phyloP scores from a whole-genome alignment of 768 basidiomycete genomes.

The Galerina sulciceps region DNA sequence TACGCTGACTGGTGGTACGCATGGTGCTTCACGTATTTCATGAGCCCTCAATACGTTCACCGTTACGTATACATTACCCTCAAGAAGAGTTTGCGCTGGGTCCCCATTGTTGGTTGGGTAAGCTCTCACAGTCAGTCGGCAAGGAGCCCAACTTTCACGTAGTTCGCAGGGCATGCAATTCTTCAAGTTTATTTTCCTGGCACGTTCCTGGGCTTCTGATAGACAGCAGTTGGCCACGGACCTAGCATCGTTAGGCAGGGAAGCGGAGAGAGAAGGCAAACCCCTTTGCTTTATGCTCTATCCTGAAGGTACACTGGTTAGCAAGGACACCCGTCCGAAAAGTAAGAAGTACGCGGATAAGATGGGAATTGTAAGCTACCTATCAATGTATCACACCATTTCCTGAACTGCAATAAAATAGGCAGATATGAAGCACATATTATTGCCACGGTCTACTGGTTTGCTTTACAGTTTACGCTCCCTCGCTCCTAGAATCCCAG shows the following conservation, averaged over 20 bases:
- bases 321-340: conserved; percentile 80
- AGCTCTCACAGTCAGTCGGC: conserved; percentile 20
- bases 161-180: conserved; percentile 83
- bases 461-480: conserved; percentile 84
- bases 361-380: conserved; percentile 78
- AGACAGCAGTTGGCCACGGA: conserved; percentile 64
- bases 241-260: conserved; percentile 70
- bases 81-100: conserved; percentile 84
- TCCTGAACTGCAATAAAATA: conserved; percentile 31
- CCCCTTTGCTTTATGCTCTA: conserved; percentile 87
- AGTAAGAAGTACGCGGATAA: conserved; percentile 90
- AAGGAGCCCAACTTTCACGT: conserved; percentile 1
- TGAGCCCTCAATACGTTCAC: conserved; percentile 61
- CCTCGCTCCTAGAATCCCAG: conserved; percentile 75
- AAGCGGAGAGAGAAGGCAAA: conserved; percentile 67
- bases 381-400: background rate
- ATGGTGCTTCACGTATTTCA: conserved; percentile 82
- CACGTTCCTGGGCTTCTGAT: conserved; percentile 90
- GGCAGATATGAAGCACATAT: conserved; percentile 79
- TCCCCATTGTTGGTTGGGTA: conserved; percentile 92
- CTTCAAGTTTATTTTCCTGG: conserved; percentile 92
- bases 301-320: conserved; percentile 95
- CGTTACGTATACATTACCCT: conserved; percentile 86
- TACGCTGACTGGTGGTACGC: conserved; percentile 90
- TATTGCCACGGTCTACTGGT: conserved; percentile 93